Evolutionary conservation across 2,329 filamentous ascomycete species (phyloP), one percentile per base, ranked within the genome.

Genomic region (Aureobasidium sp.): DNA sequence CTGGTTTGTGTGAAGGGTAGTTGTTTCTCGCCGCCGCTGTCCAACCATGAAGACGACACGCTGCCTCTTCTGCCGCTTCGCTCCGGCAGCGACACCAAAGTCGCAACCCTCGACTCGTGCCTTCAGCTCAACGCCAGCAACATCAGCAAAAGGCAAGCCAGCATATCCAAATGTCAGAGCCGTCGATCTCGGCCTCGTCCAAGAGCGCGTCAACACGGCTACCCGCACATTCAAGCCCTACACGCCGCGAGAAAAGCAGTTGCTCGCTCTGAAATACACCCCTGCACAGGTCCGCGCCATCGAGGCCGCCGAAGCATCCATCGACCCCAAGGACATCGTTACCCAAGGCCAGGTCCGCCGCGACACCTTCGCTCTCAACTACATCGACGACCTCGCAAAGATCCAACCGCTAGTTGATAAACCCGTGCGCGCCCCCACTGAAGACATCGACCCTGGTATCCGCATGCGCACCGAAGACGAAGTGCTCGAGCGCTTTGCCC

Each of bases 381-480:
- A 96, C 74, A 77, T 93, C 61, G 91, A 97, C 73, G 90, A 96
- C 74, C 88, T 96, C 70, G 84, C 88, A 64, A 82, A 83, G 62
- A 82, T 93, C 66, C 84, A 90, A 70, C 90, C 91, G 59, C 80
- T 90, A 55, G 83, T 94, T 64, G 93, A 97, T 77, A 83, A 87
- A 72, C 84, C 66, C 66, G 51, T 70, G 64, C 60, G 66, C 76
- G 73, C 76, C 63, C 76, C 74, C 51, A 74, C 76, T 36, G 71
- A 76, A 73, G 62, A 80, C 69, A 81, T 79, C 69, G 79, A 83
- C 67, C 80, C 84, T 61, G 77, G 79, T 56, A 80, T 86, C 64
- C 77, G 82, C 65, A 82, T 87, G 75, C 86, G 87, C 75, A 79
- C 76, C 62, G 75, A 83, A 62, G 81, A 84, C 66, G 85, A 90